Conservation (phyloP, 192 early-diverging fungal genomes). For the Coemansia biformis region DNA sequence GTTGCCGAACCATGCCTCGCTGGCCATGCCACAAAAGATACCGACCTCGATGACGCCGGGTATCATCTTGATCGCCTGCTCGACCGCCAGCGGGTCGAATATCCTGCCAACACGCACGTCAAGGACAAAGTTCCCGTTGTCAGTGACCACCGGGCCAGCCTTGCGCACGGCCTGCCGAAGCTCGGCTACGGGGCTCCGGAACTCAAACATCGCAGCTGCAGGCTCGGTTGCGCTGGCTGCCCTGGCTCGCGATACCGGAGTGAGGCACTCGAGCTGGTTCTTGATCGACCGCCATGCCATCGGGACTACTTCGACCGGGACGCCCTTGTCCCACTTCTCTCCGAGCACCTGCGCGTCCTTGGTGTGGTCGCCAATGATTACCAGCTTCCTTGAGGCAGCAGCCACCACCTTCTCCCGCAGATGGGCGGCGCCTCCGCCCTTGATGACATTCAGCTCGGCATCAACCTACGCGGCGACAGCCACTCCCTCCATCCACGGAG, state of each 20-base stretch:
- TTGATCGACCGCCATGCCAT: slow-evolving; percentile 69
- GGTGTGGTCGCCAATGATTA: slow-evolving; percentile 86
- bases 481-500: background rate
- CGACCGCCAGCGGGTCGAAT: slow-evolving; percentile 53
- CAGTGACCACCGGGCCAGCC: slow-evolving; percentile 90
- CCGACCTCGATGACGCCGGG: slow-evolving; percentile 92
- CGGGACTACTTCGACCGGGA: slow-evolving; percentile 88
- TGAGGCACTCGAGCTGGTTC: slow-evolving; percentile 48
- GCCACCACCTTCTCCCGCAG: slow-evolving; percentile 93
- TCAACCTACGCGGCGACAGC: slow-evolving; percentile 57
- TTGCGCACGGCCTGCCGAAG: slow-evolving; percentile 81
- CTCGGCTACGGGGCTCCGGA: slow-evolving; percentile 50
- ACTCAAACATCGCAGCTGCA: slow-evolving; percentile 11
- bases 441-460: slow-evolving; percentile 81
- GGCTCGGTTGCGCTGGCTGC: background rate
- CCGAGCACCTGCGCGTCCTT: slow-evolving; percentile 78
- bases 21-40: slow-evolving; percentile 82
- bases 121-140: slow-evolving; percentile 89
- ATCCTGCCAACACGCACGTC: slow-evolving; percentile 81
- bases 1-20: slow-evolving; percentile 78
- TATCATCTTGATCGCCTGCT: slow-evolving; percentile 59
- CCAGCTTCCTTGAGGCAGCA: slow-evolving; percentile 70
- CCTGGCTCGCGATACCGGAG: slow-evolving; percentile 6
- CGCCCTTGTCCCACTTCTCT: slow-evolving; percentile 79
- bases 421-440: slow-evolving; percentile 92